A percentile compares a stretch with the other conserved stretches of the same genome.
Evolutionary conservation across 768 basidiomycete species (phyloP).

Genomic region (Naganishia vaughanmartiniae): DNA sequence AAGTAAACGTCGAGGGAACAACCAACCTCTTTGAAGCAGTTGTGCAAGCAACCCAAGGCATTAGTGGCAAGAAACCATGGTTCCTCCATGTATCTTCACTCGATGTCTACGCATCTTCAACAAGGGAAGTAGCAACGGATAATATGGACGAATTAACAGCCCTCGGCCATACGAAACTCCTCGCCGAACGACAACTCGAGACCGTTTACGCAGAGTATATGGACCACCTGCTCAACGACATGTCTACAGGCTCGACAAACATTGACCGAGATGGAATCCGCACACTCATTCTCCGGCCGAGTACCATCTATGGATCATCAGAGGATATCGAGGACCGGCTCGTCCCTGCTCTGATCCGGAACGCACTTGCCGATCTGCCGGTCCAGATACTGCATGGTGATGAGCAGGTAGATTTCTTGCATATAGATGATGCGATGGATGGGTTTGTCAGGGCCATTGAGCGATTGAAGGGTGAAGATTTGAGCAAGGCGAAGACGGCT

Average conservation of each 20-base stretch:
- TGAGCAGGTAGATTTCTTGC: slow-evolving; percentile 40
- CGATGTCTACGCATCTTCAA: slow-evolving; percentile 43
- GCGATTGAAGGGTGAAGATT: slow-evolving; percentile 25
- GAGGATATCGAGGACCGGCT: slow-evolving; percentile 43
- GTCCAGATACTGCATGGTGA: slow-evolving; percentile 46
- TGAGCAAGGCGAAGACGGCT: background rate
- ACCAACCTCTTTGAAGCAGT: slow-evolving; percentile 34
- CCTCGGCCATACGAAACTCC: slow-evolving; percentile 42
- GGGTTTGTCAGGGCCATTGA: slow-evolving; percentile 41
- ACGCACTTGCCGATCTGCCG: slow-evolving; percentile 42
- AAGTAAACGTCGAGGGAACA: slow-evolving; percentile 59
- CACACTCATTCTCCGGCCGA: slow-evolving; percentile 41
- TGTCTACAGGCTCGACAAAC: slow-evolving; percentile 22
- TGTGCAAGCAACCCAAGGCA: slow-evolving; percentile 16
- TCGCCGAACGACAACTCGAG: slow-evolving; percentile 36
- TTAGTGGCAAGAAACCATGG: slow-evolving; percentile 41
- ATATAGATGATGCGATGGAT: slow-evolving; percentile 46
- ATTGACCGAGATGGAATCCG: slow-evolving; percentile 13
- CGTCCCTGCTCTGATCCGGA: slow-evolving; percentile 40
- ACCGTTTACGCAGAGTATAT: background rate
- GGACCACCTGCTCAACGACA: background rate
- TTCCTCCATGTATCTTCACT: slow-evolving; percentile 43
- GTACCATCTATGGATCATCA: slow-evolving; percentile 46
- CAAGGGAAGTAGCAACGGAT: slow-evolving; percentile 11
- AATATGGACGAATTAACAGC: slow-evolving; percentile 31